phyloP scores from a whole-genome alignment of 371 early-diverging fungal species.

The Circinella umbellata region DNA sequence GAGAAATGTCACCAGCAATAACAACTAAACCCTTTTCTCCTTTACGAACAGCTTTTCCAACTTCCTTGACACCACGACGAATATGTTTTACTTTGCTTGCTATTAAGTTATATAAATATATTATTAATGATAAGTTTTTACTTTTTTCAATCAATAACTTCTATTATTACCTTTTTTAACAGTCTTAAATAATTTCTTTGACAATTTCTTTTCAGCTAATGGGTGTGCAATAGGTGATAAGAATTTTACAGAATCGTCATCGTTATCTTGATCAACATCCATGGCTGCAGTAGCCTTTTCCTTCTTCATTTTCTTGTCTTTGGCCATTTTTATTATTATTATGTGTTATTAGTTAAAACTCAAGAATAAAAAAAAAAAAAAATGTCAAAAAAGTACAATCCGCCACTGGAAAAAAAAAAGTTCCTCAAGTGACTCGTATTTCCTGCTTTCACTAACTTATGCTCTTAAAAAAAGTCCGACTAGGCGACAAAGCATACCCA shows the following conservation, averaged over 20 bases:
- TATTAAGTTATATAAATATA: slow-evolving; percentile 28
- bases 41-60: slow-evolving; percentile 94
- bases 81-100: slow-evolving; percentile 91
- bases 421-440: too few species aligned
- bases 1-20: slow-evolving; percentile 96
- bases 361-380: neutral
- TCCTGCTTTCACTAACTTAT: too few species aligned
- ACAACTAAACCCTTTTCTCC: slow-evolving; percentile 94
- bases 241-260: slow-evolving; percentile 32
- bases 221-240: slow-evolving; percentile 93
- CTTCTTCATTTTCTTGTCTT: slow-evolving; percentile 55
- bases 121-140: neutral
- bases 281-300: slow-evolving; percentile 23
- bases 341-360: neutral
- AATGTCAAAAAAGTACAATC: neutral
- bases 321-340: slow-evolving; percentile 9
- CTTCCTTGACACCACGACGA: slow-evolving; percentile 97
- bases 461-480: too few species aligned
- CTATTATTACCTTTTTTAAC: slow-evolving; percentile 85
- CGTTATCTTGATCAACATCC: slow-evolving; percentile 35
- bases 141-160: neutral
- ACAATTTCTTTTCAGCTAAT: slow-evolving; percentile 89
- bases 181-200: slow-evolving; percentile 89
- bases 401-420: neutral
- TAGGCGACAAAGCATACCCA: too few species aligned